Base-by-base conservation (phyloP, 345 rosid genomes). In the Eutrema heterophyllum region DNA sequence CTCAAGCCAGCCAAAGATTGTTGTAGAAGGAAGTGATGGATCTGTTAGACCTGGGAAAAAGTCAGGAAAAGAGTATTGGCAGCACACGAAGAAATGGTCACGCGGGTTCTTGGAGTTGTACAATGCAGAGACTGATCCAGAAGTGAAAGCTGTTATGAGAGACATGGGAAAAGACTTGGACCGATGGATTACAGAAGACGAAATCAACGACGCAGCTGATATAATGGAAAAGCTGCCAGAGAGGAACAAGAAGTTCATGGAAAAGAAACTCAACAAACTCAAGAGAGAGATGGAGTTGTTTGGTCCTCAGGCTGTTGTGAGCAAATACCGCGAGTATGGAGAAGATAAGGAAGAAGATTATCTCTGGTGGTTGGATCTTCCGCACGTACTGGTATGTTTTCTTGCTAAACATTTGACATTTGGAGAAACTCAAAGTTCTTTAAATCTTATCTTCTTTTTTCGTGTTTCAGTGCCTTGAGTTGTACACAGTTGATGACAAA, bases 291-390 rank as follows among this genome's bases (percentile, higher is more conserved):
- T 89, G 93, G 93, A 93, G 59, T 80, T 90, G 79, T 93, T 86
- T 83, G 98, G 97, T 73, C 93, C 98, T 41, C 92, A 89, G 81
- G 98, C 97, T 83, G 98, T 93, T 14, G 86, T 87, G 61, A 85
- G 88, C 86, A 93, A 93, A 81, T 93, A 93, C 70, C 74, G 79
- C 43, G 98, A 93, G 71, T 90, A 90, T 80, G 89, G 84, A 40
- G 92, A 90, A 43, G 88, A 83, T n/a, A 83, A 90, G 68, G 87
- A 84, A 73, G 91, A 87, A 82, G 98, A 93, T 76, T 89, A 83
- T 71, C 79, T 93, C 29, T 90, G 98, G 98, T 93, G 98, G 98
- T 80, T 90, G 68, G 98, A 90, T 83, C 96, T 93, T 78, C 97
- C 93, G 12, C 86, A 85, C 81, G 86, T 93, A 33, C 73, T 90